Percentiles rank a stretch among this genome's conserved stretches.
Evolutionary conservation across 1,284 basidiomycete genomes (phyloP).

Genomic region (Trichosporon sp.): DNA sequence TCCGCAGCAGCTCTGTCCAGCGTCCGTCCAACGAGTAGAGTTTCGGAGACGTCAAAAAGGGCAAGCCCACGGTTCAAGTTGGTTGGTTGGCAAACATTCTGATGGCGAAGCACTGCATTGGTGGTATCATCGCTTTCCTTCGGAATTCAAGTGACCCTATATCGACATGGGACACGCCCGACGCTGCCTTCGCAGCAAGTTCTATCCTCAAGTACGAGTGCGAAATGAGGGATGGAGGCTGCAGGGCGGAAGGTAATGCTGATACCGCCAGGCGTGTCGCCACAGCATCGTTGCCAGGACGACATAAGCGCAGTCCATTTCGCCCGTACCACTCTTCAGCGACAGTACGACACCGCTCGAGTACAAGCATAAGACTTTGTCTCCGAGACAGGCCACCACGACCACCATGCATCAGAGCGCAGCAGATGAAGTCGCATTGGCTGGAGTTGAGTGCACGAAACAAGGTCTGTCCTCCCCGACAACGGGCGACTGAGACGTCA

Average conservation of each 20-base stretch:
- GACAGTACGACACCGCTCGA: background rate
- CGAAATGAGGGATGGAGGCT: no score
- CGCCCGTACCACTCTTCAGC: background rate
- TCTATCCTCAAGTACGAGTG: no score
- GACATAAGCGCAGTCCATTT: background rate
- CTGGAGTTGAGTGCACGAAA: constrained; percentile 1
- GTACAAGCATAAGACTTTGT: background rate
- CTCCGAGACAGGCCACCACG: background rate
- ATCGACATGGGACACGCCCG: background rate
- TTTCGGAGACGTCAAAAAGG: background rate
- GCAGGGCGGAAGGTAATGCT: no score
- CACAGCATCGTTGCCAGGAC: background rate
- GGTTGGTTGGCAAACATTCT: background rate
- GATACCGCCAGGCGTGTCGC: no score
- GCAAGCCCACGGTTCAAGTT: no score
- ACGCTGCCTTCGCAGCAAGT: background rate
- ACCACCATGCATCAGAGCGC: background rate
- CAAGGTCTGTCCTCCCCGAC: background rate
- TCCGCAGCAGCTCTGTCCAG: background rate
- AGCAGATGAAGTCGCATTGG: background rate
- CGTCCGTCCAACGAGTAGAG: background rate
- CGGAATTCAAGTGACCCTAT: background rate
- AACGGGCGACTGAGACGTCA: constrained; percentile 1
- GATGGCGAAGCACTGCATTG: background rate
- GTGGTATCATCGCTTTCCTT: constrained; percentile 2